phyloP scores from a whole-genome alignment of 805 yeast genomes.

The Candida hispaniensis region DNA sequence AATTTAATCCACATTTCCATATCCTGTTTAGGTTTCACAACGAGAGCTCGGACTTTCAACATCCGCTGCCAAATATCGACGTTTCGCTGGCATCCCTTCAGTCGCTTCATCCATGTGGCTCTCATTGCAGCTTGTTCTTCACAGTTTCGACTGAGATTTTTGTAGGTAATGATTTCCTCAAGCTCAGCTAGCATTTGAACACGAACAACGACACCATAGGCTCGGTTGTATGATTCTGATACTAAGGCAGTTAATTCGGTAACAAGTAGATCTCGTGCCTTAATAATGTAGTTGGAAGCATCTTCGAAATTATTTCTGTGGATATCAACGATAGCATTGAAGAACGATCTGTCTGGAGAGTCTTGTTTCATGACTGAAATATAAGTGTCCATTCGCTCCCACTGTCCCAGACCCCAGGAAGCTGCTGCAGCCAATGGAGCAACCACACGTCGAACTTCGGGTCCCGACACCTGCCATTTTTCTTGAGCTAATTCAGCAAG shows the following conservation, averaged over 20 bases:
- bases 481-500: constrained; percentile 73
- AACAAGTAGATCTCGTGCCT: constrained; percentile 80
- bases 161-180: constrained; percentile 88
- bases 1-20: constrained; percentile 98
- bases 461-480: constrained; percentile 68
- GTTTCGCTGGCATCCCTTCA: constrained; percentile 88
- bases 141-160: constrained; percentile 71
- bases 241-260: constrained; percentile 92
- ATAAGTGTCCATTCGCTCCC: constrained; percentile 93
- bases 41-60: constrained; percentile 84
- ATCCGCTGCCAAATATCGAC: constrained; percentile 99
- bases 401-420: constrained; percentile 94
- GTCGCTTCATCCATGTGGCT: constrained; percentile 86
- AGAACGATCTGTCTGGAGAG: constrained; percentile 91
- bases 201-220: constrained; percentile 91
- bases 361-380: constrained; percentile 82
- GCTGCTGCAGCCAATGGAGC: constrained; percentile 99
- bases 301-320: constrained; percentile 79
- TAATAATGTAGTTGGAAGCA: constrained; percentile 65
- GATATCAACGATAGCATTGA: constrained; percentile 76
- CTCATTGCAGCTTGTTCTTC: constrained; percentile 70
- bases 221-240: constrained; percentile 91
- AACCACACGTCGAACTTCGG: constrained; percentile 66
- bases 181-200: constrained; percentile 95
- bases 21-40: constrained; percentile 89